phyloP scores from a whole-genome alignment of 1,284 basidiomycete genomes.

The Sphaerobolus stellatus region DNA sequence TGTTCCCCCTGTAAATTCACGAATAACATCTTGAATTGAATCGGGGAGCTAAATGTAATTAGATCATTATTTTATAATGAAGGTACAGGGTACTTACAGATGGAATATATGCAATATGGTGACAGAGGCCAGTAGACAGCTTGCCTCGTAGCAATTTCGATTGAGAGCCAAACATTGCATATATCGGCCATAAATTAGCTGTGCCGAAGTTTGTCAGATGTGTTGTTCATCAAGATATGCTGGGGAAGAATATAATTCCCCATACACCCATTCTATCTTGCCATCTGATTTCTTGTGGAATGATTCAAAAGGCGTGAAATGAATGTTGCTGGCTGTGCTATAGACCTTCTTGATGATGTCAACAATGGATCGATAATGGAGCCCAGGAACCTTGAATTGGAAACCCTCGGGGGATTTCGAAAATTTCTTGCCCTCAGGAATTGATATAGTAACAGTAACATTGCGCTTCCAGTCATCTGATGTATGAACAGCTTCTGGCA shows the following conservation, averaged over 20 bases:
- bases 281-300: slow-evolving; percentile 22
- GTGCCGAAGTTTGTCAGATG: slow-evolving; percentile 13
- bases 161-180: slow-evolving; percentile 20
- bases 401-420: not conserved
- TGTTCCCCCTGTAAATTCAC: not conserved
- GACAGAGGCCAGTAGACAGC: slow-evolving; percentile 5
- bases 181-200: slow-evolving; percentile 23
- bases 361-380: slow-evolving; percentile 9
- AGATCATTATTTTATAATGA: slow-evolving; percentile 9
- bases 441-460: not conserved
- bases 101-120: slow-evolving; percentile 21
- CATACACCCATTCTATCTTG: slow-evolving; percentile 21
- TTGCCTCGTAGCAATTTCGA: slow-evolving; percentile 19
- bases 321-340: slow-evolving; percentile 18
- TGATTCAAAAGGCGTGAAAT: slow-evolving; percentile 26
- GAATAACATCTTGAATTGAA: slow-evolving; percentile 14
- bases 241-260: slow-evolving; percentile 32
- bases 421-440: not conserved
- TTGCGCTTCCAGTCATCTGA: not conserved
- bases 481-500: too few species aligned
- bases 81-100: slow-evolving; percentile 14
- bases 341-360: slow-evolving; percentile 7
- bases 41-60: slow-evolving; percentile 15
- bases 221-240: slow-evolving; percentile 1
- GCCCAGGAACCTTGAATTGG: slow-evolving; percentile 1